These are phyloP conservation scores for Novymonas esmeraldas DNA, from an alignment of 208 protist species.

Conservation along the genomic window DNA sequence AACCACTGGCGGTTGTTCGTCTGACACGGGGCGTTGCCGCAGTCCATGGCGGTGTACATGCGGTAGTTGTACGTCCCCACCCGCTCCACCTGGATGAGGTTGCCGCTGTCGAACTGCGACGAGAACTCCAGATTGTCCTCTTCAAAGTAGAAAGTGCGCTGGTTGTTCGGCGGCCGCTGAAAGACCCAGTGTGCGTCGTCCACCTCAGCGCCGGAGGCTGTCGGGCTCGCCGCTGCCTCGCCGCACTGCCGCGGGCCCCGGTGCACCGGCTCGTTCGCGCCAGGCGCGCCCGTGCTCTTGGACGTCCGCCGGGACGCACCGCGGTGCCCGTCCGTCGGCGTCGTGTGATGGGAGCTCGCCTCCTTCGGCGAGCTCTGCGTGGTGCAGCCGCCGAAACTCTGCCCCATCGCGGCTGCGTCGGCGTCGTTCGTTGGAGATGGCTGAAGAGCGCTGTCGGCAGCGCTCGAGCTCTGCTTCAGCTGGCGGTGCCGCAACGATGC, in stretches of 20 bases:
- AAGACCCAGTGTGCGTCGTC: conserved; percentile 70
- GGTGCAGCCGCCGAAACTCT: neutral
- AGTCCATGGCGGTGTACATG: conserved; percentile 86
- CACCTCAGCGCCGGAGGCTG: neutral
- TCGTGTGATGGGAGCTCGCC: neutral
- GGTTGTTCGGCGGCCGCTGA: conserved; percentile 79
- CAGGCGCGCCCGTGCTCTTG: neutral
- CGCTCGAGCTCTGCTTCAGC: neutral
- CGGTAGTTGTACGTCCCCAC: conserved; percentile 65
- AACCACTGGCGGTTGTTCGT: conserved; percentile 94
- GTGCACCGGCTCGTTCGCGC: neutral
- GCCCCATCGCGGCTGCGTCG: neutral
- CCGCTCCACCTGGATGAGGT: conserved; percentile 89
- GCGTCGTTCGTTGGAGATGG: neutral
- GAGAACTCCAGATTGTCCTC: conserved; percentile 89
- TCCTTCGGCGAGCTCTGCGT: neutral
- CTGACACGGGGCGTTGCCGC: conserved; percentile 76
- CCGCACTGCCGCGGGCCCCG: neutral
- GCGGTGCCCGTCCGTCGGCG: neutral
- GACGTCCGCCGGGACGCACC: neutral
- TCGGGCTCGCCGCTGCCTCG: neutral
- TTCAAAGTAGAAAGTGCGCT: conserved; percentile 86
- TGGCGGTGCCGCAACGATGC: neutral
- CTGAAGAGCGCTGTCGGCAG: too few species aligned
- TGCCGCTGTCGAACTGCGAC: conserved; percentile 91